Base-by-base conservation (phyloP, 2,329 filamentous ascomycete genomes). In the Ilyonectria robusta region DNA sequence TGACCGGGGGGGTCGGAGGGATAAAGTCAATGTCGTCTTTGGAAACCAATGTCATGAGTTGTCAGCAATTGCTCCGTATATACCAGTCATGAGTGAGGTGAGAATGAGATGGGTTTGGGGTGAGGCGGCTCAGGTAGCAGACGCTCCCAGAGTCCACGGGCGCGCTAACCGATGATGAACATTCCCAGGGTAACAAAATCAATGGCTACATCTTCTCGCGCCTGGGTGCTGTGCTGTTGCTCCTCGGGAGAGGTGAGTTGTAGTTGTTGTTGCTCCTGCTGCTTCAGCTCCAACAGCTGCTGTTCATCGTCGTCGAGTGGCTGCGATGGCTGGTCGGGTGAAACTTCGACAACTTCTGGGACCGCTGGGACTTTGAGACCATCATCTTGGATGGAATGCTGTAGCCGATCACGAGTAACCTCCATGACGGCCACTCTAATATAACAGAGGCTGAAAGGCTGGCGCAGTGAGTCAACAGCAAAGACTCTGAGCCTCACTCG, bases 21-120 rank as follows among this genome's bases (percentile, higher is more conserved):
- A 89, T 85, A 76, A 94, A 97, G 75, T 98, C 93, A 75, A 98
- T 98, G 67, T 98, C 94, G 84, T 98, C 95, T 95, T 82, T 53
- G 10, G 53, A 13, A 33, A 8, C 7, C 31, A 35, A 57, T 17
- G 26, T 51, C 23, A 48, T 37, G 19, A 33, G 26, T 51, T 51
- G 70, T 72, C 42, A 72, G 70, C 57, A 51, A 35, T 17, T 60
- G 19, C 37, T 59, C 55, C 44, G n/a, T 15, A 50, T 15, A 47
- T 29, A n/a, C 37, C 26, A 6, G 29, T 50, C 10, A 57, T 26
- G 21, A n/a, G n/a, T 19, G 19, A 29, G 48, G 9, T 19, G 23
- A 19, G 6, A 55, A 48, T 44, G 48, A 46, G 21, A 19, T n/a
- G 31, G 19, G 17, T 42, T 42, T n/a, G n/a, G 40, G 17, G 15